These are phyloP conservation scores for Populus davidiana DNA, from an alignment of 345 rosid genomes.

Conservation along the genomic window DNA sequence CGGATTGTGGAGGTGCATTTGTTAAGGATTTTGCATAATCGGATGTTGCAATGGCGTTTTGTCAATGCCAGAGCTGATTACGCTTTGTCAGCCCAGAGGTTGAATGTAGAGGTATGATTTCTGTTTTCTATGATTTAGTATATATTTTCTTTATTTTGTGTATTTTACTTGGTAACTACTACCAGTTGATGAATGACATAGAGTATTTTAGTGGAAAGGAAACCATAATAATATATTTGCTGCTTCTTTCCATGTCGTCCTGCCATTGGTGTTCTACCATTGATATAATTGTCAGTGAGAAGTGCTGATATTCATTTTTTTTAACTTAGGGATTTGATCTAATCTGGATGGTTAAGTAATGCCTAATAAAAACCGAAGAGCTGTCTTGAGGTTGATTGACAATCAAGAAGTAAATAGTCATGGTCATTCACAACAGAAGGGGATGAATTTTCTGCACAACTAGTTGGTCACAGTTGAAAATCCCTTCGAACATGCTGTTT, in stretches of 20 bases:
- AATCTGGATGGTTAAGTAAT: background rate
- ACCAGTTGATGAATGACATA: background rate
- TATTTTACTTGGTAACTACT: background rate
- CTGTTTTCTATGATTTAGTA: background rate
- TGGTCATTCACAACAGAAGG: background rate
- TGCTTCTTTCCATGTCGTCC: background rate
- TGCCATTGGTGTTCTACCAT: background rate
- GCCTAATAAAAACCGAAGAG: background rate
- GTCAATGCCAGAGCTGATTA: conserved; percentile 73
- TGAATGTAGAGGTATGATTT: conserved; percentile 60
- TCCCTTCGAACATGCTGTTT: background rate
- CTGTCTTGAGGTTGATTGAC: background rate
- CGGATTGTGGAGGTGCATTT: conserved; percentile 60
- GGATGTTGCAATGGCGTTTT: conserved; percentile 80
- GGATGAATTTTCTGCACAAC: background rate
- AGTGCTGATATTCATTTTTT: background rate
- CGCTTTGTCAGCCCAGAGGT: conserved; percentile 49
- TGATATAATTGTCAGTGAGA: background rate
- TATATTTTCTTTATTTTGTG: background rate
- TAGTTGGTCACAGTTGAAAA: background rate
- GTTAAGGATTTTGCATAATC: conserved; percentile 67
- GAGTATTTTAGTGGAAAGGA: background rate
- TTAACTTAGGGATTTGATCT: background rate
- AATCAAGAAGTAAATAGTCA: background rate
- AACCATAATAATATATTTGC: background rate